Evolutionary conservation across 2,329 filamentous ascomycete genomes (phyloP).

Genomic region (Arthroderma uncinatum): DNA sequence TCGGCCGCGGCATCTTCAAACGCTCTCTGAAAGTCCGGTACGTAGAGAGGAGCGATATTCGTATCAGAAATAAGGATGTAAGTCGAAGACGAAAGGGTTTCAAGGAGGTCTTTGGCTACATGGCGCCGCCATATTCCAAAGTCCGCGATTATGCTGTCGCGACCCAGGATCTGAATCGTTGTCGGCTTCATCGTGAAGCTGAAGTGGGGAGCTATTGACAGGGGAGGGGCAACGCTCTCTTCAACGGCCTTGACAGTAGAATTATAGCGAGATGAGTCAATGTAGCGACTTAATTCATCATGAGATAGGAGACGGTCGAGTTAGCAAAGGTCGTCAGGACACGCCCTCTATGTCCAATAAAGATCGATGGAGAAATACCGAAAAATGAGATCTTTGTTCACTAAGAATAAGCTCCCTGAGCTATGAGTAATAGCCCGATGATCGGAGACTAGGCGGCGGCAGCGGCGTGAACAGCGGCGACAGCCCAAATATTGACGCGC

Average conservation of each 20-base stretch:
- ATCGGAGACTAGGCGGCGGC: not conserved
- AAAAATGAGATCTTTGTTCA: not conserved
- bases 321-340: not conserved
- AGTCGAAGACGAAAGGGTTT: conserved; percentile 69
- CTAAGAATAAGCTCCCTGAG: not conserved
- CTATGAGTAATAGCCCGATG: conserved; percentile 1
- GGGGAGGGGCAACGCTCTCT: conserved; percentile 3
- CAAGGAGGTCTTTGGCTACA: conserved; percentile 68
- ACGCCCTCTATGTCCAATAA: not conserved
- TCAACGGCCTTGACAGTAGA: not conserved
- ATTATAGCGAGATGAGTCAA: not conserved
- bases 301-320: not conserved
- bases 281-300: not conserved
- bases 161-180: conserved; percentile 71
- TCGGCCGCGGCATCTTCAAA: conserved; percentile 46
- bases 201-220: conserved; percentile 1
- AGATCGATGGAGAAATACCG: not conserved
- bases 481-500: not conserved
- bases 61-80: conserved; percentile 97
- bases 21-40: conserved; percentile 59
- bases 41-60: conserved; percentile 72
- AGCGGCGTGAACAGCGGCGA: not conserved
- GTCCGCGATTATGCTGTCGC: conserved; percentile 83
- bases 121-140: conserved; percentile 80
- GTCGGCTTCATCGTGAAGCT: conserved; percentile 33